Evolutionary conservation across 305 asterid genomes (phyloP).

Genomic region (Ajuga reptans): DNA sequence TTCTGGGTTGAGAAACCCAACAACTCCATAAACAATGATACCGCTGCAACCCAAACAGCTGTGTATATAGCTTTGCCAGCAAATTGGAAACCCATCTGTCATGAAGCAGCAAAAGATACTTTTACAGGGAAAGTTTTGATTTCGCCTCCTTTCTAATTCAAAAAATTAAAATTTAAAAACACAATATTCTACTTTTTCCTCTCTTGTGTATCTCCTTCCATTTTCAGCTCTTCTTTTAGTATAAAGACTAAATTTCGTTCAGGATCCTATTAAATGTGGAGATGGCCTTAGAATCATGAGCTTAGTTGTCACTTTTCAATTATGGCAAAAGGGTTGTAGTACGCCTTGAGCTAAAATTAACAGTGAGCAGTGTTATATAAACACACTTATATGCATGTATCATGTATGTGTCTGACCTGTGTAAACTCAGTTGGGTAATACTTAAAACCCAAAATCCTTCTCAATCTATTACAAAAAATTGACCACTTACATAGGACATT

Average conservation of each 20-base stretch:
- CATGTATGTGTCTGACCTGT: background rate
- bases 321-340: background rate
- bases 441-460: background rate
- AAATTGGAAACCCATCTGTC: constrained; percentile 96
- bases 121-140: background rate
- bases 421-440: background rate
- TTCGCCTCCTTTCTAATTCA: background rate
- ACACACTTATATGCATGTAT: too few relatives aligned
- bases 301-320: background rate
- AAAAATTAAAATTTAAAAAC: background rate
- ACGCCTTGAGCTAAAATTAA: constrained; percentile 2
- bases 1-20: constrained; percentile 95
- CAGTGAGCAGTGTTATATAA: background rate
- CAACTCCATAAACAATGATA: constrained; percentile 91
- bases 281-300: background rate
- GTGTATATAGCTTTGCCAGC: constrained; percentile 87
- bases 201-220: background rate
- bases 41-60: constrained; percentile 97
- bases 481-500: background rate
- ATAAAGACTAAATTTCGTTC: background rate
- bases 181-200: constrained; percentile 1
- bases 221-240: background rate
- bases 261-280: constrained; percentile 7
- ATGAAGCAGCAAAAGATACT: constrained; percentile 26
- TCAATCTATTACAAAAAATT: background rate